Evolutionary conservation across 2,329 filamentous ascomycete species (phyloP).

Genomic region (Xylaria sp.): DNA sequence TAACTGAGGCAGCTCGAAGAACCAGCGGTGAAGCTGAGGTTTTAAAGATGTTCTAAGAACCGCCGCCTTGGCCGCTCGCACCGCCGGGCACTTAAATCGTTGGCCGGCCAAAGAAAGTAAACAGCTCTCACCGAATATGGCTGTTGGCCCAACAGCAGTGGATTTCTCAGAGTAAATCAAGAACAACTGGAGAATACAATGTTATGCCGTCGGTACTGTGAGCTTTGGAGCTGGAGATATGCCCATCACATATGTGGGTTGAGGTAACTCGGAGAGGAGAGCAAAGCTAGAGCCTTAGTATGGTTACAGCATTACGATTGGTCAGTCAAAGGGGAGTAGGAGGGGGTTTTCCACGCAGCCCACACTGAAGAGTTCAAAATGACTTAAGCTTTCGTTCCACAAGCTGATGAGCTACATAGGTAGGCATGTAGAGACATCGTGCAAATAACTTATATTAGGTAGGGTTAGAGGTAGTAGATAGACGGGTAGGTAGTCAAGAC

Average conservation of each 20-base stretch:
- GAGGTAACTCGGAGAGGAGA: neutral
- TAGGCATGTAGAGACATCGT: too few species aligned
- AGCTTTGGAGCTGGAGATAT: neutral
- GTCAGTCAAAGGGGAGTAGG: neutral
- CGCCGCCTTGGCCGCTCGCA: constrained; percentile 9
- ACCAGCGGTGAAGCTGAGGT: constrained; percentile 30
- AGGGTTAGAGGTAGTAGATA: too few species aligned
- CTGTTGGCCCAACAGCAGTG: constrained; percentile 11
- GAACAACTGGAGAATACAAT: too few species aligned
- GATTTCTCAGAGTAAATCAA: neutral
- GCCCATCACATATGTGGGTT: neutral
- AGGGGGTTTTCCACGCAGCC: neutral
- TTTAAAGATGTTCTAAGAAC: constrained; percentile 13
- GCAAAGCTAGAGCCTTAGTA: constrained; percentile 1
- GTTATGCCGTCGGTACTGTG: too few species aligned
- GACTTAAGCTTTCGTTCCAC: too few species aligned
- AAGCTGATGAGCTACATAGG: neutral
- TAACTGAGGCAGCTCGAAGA: constrained; percentile 24
- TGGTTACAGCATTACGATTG: neutral
- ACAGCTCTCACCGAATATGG: constrained; percentile 16
- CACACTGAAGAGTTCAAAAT: neutral
- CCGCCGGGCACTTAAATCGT: constrained; percentile 5
- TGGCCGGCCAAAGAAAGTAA: constrained; percentile 25
- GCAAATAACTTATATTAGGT: too few species aligned
- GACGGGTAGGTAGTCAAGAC: constrained; percentile 10